These are phyloP conservation scores for Ustilago loliicola DNA, from an alignment of 1,284 basidiomycete species.

Conservation along the genomic window DNA sequence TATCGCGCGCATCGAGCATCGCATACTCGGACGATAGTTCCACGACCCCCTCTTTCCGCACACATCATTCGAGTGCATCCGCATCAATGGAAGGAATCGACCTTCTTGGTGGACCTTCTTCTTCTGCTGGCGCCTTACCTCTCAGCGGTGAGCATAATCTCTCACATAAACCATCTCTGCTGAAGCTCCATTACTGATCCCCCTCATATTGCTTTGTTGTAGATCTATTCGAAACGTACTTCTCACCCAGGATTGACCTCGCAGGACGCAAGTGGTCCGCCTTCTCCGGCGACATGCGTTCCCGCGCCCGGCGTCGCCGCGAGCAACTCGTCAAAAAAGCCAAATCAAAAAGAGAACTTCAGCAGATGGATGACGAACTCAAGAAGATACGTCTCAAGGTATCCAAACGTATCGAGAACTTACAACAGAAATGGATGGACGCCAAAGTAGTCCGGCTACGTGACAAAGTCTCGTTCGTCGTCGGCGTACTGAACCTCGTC, in stretches of 20 bases:
- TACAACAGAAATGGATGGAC: conserved; percentile 84
- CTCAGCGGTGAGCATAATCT: conserved; percentile 21
- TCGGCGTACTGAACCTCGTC: conserved; percentile 77
- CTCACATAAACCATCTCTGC: neutral
- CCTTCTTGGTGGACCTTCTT: conserved; percentile 29
- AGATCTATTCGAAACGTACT: conserved; percentile 80
- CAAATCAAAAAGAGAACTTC: conserved; percentile 72
- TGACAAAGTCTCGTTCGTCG: conserved; percentile 80
- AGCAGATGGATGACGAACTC: conserved; percentile 85
- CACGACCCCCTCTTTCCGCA: conserved; percentile 20
- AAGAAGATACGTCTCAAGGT: conserved; percentile 83
- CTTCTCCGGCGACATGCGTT: conserved; percentile 84
- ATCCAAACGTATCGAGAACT: conserved; percentile 78
- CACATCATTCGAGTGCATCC: conserved; percentile 36
- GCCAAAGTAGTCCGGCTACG: conserved; percentile 83
- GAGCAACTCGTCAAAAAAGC: conserved; percentile 80
- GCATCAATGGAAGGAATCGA: conserved; percentile 47
- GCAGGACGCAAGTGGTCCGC: conserved; percentile 87
- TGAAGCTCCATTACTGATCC: neutral
- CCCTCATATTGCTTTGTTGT: neutral
- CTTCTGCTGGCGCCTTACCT: conserved; percentile 19
- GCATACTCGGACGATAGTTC: conserved; percentile 42
- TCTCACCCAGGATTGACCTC: conserved; percentile 89
- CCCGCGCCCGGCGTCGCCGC: conserved; percentile 74
- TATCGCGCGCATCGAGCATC: conserved; percentile 44